phyloP scores from a whole-genome alignment of 2,329 filamentous ascomycete genomes.

The Ceratocystis papillata region DNA sequence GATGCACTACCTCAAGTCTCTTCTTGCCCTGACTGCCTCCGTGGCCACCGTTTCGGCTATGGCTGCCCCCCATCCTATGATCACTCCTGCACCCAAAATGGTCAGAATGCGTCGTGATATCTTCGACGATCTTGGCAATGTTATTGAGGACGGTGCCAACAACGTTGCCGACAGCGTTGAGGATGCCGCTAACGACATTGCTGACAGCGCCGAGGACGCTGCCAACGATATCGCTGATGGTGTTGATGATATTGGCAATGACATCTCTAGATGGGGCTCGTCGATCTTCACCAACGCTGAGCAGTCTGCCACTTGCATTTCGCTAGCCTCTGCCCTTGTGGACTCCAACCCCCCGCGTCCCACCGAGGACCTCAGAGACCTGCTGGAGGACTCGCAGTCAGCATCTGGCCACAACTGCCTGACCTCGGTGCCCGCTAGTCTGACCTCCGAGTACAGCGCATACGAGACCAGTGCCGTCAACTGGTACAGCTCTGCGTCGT shows the following conservation, averaged over 20 bases:
- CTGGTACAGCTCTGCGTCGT: slow-evolving; percentile 30
- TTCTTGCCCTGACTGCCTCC: slow-evolving; percentile 22
- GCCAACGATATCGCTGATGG: slow-evolving; percentile 2
- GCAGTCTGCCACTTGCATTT: slow-evolving; percentile 21
- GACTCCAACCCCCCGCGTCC: slow-evolving; percentile 22
- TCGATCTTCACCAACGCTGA: slow-evolving; percentile 20
- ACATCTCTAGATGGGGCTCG: background rate
- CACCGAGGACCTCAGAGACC: slow-evolving; percentile 18
- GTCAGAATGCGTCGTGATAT: slow-evolving; percentile 16
- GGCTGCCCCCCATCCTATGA: slow-evolving; percentile 23
- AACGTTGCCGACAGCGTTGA: slow-evolving; percentile 7
- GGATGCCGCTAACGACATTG: slow-evolving; percentile 13
- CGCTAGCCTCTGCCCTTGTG: slow-evolving; percentile 18
- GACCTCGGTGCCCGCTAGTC: slow-evolving; percentile 30
- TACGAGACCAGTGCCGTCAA: slow-evolving; percentile 30
- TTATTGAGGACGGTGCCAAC: slow-evolving; percentile 18
- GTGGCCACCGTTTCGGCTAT: slow-evolving; percentile 23
- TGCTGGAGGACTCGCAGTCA: slow-evolving; percentile 28
- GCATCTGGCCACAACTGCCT: slow-evolving; percentile 31
- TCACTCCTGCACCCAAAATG: slow-evolving; percentile 22
- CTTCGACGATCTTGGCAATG: slow-evolving; percentile 21
- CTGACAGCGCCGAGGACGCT: background rate
- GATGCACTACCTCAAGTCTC: slow-evolving; percentile 24
- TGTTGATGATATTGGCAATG: slow-evolving; percentile 8
- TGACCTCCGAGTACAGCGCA: slow-evolving; percentile 30